Conservation (phyloP, 352 stramenopile genomes). For the Globisporangium rhizosaccharum region DNA sequence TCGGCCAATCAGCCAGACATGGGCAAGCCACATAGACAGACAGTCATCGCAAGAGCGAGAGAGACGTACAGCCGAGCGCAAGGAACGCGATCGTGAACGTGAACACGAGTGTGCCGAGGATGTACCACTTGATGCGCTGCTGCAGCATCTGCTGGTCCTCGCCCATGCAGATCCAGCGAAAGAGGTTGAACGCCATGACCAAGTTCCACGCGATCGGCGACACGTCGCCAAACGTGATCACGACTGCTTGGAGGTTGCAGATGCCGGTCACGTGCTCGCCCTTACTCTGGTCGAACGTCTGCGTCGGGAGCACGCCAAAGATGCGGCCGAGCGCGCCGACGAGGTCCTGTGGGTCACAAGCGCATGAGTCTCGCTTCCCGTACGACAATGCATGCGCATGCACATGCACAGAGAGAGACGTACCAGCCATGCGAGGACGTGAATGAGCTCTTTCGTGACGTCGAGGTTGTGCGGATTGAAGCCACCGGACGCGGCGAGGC, state of each 20-base stretch:
- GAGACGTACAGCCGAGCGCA: conserved; percentile 27
- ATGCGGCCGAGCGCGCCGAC: conserved; percentile 62
- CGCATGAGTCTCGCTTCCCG: background rate
- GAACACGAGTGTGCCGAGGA: conserved; percentile 52
- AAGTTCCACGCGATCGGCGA: conserved; percentile 81
- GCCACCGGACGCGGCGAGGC: conserved; percentile 13
- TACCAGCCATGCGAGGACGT: conserved; percentile 80
- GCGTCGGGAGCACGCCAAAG: conserved; percentile 58
- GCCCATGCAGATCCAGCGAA: conserved; percentile 76
- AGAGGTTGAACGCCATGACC: conserved; percentile 80
- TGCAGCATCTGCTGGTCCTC: conserved; percentile 82
- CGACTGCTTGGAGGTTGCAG: conserved; percentile 72
- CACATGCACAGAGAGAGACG: background rate
- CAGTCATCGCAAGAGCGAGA: background rate
- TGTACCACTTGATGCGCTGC: conserved; percentile 81
- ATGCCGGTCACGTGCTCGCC: conserved; percentile 49
- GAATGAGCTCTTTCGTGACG: conserved; percentile 82
- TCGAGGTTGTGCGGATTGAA: conserved; percentile 51
- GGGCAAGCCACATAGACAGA: background rate
- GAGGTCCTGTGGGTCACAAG: conserved; percentile 38
- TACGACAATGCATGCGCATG: background rate
- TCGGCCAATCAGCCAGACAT: background rate
- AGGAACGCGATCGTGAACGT: conserved; percentile 52
- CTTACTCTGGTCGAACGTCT: conserved; percentile 52
- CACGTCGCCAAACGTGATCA: conserved; percentile 74